Percentiles rank a stretch among this genome's conserved stretches.
Evolutionary conservation across 2,329 filamentous ascomycete species (phyloP).

Genomic region (Spiromastix sp.): DNA sequence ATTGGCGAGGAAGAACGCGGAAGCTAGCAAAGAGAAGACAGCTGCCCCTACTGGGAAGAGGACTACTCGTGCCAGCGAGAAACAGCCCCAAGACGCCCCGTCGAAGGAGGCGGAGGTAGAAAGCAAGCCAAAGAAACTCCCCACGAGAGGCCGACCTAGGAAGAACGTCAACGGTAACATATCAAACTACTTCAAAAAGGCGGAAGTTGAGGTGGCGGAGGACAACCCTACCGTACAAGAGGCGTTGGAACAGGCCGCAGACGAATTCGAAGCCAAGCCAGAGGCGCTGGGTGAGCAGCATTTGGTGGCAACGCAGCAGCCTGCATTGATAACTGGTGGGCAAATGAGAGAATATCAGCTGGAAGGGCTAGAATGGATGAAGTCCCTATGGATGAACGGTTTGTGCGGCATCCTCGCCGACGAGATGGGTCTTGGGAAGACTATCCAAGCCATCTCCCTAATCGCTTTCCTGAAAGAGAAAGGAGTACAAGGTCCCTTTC

Average conservation of each 20-base stretch:
- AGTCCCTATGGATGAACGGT: conserved; percentile 72
- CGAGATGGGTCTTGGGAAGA: conserved; percentile 92
- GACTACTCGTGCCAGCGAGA: conserved; percentile 22
- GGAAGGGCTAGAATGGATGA: conserved; percentile 89
- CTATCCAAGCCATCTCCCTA: conserved; percentile 79
- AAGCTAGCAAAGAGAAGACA: conserved; percentile 18
- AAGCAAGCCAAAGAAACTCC: conserved; percentile 10
- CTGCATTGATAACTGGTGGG: conserved; percentile 72
- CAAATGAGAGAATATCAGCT: conserved; percentile 91
- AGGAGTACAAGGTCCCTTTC: conserved; percentile 76
- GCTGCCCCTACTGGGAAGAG: conserved; percentile 15
- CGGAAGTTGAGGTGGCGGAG: conserved; percentile 43
- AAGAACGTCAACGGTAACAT: conserved; percentile 31
- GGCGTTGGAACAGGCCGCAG: conserved; percentile 47
- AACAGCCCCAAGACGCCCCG: conserved; percentile 13
- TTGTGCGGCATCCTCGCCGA: conserved; percentile 86
- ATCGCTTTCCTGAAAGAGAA: conserved; percentile 81
- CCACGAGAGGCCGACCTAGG: conserved; percentile 22
- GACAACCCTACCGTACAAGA: conserved; percentile 46
- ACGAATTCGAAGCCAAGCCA: conserved; percentile 47
- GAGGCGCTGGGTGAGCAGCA: conserved; percentile 54
- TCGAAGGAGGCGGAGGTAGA: conserved; percentile 11
- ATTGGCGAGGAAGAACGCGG: conserved; percentile 23
- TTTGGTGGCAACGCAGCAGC: conserved; percentile 73
- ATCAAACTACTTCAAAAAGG: conserved; percentile 51